phyloP scores from a whole-genome alignment of 768 basidiomycete genomes.

The Rhizopogon vesiculosus region DNA sequence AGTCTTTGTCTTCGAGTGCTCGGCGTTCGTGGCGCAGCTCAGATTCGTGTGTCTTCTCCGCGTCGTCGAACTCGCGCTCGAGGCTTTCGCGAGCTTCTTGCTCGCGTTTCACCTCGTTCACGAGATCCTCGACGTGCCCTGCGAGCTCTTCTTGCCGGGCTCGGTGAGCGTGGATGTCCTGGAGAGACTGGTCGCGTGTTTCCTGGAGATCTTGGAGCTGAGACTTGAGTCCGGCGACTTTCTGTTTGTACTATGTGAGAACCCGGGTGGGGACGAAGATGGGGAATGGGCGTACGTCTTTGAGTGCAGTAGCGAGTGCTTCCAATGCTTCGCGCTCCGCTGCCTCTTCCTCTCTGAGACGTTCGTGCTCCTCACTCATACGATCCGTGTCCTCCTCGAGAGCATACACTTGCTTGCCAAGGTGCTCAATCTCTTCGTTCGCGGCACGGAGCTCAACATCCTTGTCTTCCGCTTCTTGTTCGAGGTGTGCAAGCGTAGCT shows the following conservation, averaged over 20 bases:
- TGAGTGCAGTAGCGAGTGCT: constrained; percentile 64
- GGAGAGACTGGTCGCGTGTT: constrained; percentile 56
- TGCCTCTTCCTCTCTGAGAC: constrained; percentile 64
- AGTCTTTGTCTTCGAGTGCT: constrained; percentile 64
- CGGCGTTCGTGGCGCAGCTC: constrained; percentile 57
- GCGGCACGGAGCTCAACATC: constrained; percentile 72
- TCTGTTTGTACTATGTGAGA: constrained; percentile 37
- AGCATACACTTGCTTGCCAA: constrained; percentile 76
- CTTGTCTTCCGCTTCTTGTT: constrained; percentile 73
- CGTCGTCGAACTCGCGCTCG: constrained; percentile 49
- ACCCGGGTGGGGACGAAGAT: background rate
- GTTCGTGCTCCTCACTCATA: constrained; percentile 65
- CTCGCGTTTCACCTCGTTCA: constrained; percentile 55
- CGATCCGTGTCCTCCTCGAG: constrained; percentile 86
- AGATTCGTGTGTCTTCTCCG: constrained; percentile 62
- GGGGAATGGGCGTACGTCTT: constrained; percentile 53
- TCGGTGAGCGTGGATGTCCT: constrained; percentile 65
- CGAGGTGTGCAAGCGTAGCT: constrained; percentile 67
- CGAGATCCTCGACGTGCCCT: constrained; percentile 66
- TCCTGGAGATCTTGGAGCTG: constrained; percentile 64
- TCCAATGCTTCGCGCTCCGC: constrained; percentile 68
- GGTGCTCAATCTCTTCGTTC: constrained; percentile 73
- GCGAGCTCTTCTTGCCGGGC: constrained; percentile 76
- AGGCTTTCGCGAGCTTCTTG: constrained; percentile 49
- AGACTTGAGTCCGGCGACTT: constrained; percentile 58